Evolutionary conservation across 495 filamentous ascomycete genomes (phyloP).

Genomic region (Staphylotrichum longicolle): DNA sequence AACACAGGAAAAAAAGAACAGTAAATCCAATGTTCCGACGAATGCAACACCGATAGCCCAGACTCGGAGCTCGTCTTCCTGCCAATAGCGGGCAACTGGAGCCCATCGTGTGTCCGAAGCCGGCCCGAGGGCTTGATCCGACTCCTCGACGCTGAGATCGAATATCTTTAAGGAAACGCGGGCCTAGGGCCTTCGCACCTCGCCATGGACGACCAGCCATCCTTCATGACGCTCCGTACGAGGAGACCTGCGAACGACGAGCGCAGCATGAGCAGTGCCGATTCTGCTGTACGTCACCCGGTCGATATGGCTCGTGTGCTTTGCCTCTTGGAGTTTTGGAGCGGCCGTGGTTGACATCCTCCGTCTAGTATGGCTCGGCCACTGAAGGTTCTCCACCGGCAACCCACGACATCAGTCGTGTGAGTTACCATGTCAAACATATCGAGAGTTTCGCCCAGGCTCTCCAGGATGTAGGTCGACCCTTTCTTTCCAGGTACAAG

Average conservation of each 20-base stretch:
- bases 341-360: conserved; percentile 15
- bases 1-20: background rate
- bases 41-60: conserved; percentile 11
- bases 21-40: background rate
- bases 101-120: conserved; percentile 1
- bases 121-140: background rate
- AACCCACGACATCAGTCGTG: conserved; percentile 53
- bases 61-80: background rate
- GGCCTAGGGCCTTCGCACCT: background rate
- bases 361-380: conserved; percentile 46
- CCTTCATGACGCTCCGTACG: conserved; percentile 47
- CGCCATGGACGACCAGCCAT: conserved; percentile 32
- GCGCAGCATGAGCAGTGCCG: conserved; percentile 44
- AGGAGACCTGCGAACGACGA: conserved; percentile 41
- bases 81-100: background rate
- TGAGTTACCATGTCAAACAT: conserved; percentile 52
- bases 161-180: background rate
- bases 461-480: conserved; percentile 45
- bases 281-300: conserved; percentile 44
- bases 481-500: background rate
- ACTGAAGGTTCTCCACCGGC: conserved; percentile 41
- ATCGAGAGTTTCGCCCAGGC: conserved; percentile 48
- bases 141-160: background rate
- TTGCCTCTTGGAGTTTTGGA: too few relatives aligned
- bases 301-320: background rate